A percentile compares a stretch with the other conserved stretches of the same genome.
Evolutionary conservation across 2,329 filamentous ascomycete species (phyloP).

Genomic region (Blastomyces percursus): DNA sequence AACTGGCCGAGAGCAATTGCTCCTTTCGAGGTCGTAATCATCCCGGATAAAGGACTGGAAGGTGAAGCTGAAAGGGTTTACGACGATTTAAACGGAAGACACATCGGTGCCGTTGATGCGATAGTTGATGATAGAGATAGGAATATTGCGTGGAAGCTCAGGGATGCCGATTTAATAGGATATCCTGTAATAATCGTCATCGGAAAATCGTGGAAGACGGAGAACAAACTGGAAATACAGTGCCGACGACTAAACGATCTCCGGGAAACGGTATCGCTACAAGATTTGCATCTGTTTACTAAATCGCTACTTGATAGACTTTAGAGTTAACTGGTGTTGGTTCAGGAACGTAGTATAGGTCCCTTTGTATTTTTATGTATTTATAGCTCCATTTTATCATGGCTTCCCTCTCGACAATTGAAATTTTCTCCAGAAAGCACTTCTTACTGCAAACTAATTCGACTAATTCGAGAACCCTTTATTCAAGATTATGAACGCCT

Average conservation of each 20-base stretch:
- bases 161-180: constrained; percentile 79
- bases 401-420: neutral
- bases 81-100: constrained; percentile 42
- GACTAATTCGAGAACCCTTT: neutral
- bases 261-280: constrained; percentile 48
- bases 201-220: constrained; percentile 56
- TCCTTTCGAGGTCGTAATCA: constrained; percentile 65
- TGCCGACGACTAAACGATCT: constrained; percentile 54
- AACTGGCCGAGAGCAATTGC: constrained; percentile 84
- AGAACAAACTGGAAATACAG: constrained; percentile 61
- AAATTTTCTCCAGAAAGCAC: neutral
- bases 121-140: constrained; percentile 63
- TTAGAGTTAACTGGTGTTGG: too few relatives aligned
- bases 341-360: too few relatives aligned
- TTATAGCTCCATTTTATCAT: neutral
- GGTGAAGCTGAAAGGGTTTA: constrained; percentile 50
- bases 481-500: neutral
- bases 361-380: too few relatives aligned
- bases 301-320: constrained; percentile 41
- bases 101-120: constrained; percentile 43
- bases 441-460: neutral
- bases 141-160: constrained; percentile 71
- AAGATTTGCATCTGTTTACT: constrained; percentile 40
- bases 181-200: constrained; percentile 76
- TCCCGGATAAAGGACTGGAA: constrained; percentile 42